phyloP scores from a whole-genome alignment of 345 rosid genomes.

The Boechera stricta region DNA sequence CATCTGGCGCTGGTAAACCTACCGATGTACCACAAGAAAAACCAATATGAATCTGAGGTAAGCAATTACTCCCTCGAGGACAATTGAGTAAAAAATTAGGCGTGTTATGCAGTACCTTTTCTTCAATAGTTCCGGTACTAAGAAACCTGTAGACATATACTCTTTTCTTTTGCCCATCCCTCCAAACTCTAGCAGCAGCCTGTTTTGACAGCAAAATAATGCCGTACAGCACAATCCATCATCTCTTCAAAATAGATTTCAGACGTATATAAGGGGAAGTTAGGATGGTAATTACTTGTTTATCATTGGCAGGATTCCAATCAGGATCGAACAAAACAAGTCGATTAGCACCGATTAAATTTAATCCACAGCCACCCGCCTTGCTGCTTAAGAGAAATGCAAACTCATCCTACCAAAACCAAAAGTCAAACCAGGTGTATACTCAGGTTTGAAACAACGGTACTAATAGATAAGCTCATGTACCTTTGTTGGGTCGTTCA shows the following conservation, averaged over 20 bases:
- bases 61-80: constrained; percentile 21
- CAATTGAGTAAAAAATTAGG: not conserved
- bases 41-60: constrained; percentile 28
- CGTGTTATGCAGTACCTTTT: constrained; percentile 63
- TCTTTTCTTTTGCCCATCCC: constrained; percentile 99
- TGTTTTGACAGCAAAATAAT: constrained; percentile 44
- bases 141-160: constrained; percentile 93
- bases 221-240: constrained; percentile 38
- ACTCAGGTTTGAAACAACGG: constrained; percentile 26
- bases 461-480: constrained; percentile 13
- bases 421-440: constrained; percentile 18
- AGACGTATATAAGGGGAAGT: constrained; percentile 15
- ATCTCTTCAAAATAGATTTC: constrained; percentile 22
- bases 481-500: constrained; percentile 91
- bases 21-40: constrained; percentile 33
- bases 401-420: constrained; percentile 83
- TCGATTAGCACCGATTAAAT: constrained; percentile 93
- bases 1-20: constrained; percentile 99
- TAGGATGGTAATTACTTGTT: constrained; percentile 64
- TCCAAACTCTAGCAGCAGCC: constrained; percentile 99
- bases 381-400: constrained; percentile 97
- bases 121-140: constrained; percentile 97
- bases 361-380: constrained; percentile 99
- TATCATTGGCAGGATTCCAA: constrained; percentile 99
- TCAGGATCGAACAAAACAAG: constrained; percentile 97